Conservation (phyloP, 2,329 filamentous ascomycete genomes). For the Cladophialophora carrionii region DNA sequence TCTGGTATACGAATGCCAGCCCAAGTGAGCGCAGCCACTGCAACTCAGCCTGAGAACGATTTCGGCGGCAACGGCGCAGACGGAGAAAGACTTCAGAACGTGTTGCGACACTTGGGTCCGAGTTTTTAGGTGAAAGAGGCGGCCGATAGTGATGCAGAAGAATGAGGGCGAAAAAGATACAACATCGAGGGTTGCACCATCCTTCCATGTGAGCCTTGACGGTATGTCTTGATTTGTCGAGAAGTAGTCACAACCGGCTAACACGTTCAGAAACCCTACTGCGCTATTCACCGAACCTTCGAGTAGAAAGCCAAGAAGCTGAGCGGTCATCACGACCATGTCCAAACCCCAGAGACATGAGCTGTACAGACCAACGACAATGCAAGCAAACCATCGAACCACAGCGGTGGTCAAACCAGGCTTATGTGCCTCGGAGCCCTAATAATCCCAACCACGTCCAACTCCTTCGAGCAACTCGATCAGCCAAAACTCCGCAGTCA, state of each 20-base stretch:
- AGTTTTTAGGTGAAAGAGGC: conserved; percentile 11
- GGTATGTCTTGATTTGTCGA: neutral
- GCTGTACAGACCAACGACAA: neutral
- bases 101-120: conserved; percentile 23
- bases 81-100: conserved; percentile 20
- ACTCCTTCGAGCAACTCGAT: neutral
- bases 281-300: neutral
- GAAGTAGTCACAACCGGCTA: neutral
- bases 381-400: neutral
- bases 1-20: neutral
- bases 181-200: neutral
- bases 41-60: neutral
- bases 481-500: neutral
- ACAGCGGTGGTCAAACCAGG: neutral
- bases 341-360: neutral
- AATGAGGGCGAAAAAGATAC: neutral
- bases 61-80: conserved; percentile 8
- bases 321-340: neutral
- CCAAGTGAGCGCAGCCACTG: neutral
- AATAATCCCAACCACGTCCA: neutral
- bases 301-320: neutral
- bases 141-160: neutral
- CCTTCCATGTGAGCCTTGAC: neutral
- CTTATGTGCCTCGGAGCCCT: neutral
- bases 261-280: neutral